Percentiles rank a stretch among this genome's conserved stretches.
Evolutionary conservation across 2,329 filamentous ascomycete genomes (phyloP).

Genomic region (Sclerotinia trifoliorum): DNA sequence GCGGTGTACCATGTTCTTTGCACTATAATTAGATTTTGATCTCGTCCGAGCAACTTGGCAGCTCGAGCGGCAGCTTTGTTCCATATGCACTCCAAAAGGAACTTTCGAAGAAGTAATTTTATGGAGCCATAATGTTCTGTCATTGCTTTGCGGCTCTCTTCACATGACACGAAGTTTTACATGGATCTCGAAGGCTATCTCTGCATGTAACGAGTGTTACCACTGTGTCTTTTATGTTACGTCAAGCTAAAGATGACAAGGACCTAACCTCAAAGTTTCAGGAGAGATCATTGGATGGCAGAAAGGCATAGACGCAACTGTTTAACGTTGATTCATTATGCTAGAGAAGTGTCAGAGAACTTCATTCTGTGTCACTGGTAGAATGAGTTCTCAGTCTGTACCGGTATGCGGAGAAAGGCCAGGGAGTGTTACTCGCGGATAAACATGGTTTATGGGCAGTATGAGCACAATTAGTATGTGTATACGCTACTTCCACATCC

Average conservation of each 20-base stretch:
- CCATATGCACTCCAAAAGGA: background rate
- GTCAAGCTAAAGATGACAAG: background rate
- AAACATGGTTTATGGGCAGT: background rate
- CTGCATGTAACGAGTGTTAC: background rate
- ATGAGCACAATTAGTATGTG: background rate
- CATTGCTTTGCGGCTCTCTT: background rate
- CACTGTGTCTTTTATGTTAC: background rate
- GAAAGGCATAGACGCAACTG: background rate
- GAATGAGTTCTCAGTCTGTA: too few species aligned
- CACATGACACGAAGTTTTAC: background rate
- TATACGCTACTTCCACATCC: background rate
- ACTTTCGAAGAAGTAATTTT: background rate
- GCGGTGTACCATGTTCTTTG: background rate
- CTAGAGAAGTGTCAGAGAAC: background rate
- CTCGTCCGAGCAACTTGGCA: constrained; percentile 7
- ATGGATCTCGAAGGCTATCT: background rate
- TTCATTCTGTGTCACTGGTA: background rate
- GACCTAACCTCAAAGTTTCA: background rate
- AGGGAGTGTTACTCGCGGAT: background rate
- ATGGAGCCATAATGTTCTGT: background rate
- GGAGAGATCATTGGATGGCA: background rate
- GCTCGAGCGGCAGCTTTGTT: background rate
- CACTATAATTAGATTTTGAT: background rate
- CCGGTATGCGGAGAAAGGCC: background rate
- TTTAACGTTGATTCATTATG: background rate